Percentiles rank a stretch among this genome's conserved stretches.
These are phyloP conservation scores for Protea cynaroides DNA, from an alignment of 164 flowering plant species.

Conservation along the genomic window DNA sequence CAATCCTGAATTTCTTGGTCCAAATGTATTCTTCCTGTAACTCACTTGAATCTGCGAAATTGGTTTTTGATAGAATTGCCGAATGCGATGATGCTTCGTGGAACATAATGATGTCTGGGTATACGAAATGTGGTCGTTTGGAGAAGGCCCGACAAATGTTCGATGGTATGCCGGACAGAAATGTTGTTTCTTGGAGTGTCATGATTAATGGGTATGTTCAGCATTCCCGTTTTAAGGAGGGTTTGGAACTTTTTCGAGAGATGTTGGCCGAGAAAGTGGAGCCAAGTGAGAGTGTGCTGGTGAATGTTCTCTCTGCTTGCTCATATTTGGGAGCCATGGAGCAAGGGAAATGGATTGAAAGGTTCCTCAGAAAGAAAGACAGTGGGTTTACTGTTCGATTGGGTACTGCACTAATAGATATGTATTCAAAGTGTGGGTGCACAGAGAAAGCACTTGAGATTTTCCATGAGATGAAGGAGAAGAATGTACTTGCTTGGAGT, in stretches of 20 bases:
- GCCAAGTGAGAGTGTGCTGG: slow-evolving; percentile 17
- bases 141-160: slow-evolving; percentile 12
- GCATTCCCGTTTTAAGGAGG: slow-evolving; percentile 11
- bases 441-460: slow-evolving; percentile 15
- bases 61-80: slow-evolving; percentile 11
- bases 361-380: slow-evolving; percentile 8
- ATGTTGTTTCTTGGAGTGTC: slow-evolving; percentile 15
- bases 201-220: slow-evolving; percentile 13
- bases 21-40: slow-evolving; percentile 25
- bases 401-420: slow-evolving; percentile 22
- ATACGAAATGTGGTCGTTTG: slow-evolving; percentile 10
- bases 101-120: slow-evolving; percentile 21
- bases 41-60: slow-evolving; percentile 15
- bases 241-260: slow-evolving; percentile 11
- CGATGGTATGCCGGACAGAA: slow-evolving; percentile 8
- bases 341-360: slow-evolving; percentile 20
- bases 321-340: slow-evolving; percentile 18
- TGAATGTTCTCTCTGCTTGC: slow-evolving; percentile 20
- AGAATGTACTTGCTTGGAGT: slow-evolving; percentile 20
- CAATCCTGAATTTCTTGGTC: slow-evolving; percentile 18
- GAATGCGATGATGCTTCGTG: slow-evolving; percentile 13
- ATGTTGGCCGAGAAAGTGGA: slow-evolving; percentile 14
- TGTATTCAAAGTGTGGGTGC: slow-evolving; percentile 23
- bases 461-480: slow-evolving; percentile 15
- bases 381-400: slow-evolving; percentile 7